Percentiles rank a stretch among this genome's conserved stretches.
phyloP scores from a whole-genome alignment of 345 rosid species.

The Populus simonii region DNA sequence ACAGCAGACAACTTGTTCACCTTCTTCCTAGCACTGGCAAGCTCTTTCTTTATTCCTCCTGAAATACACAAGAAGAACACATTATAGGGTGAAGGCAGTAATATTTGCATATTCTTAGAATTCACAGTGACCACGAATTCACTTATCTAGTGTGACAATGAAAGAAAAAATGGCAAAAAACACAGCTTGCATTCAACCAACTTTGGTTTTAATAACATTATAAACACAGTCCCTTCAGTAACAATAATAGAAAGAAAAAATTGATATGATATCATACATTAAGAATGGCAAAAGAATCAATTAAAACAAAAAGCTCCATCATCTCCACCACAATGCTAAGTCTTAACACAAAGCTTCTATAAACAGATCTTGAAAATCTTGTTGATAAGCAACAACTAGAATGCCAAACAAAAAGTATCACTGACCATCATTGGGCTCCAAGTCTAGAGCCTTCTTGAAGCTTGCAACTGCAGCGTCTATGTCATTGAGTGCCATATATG shows the following conservation, averaged over 20 bases:
- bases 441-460: slow-evolving; percentile 65
- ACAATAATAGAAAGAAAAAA: neutral
- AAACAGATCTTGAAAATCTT: neutral
- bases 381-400: neutral
- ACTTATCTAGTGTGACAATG: neutral
- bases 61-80: neutral
- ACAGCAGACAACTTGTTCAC: neutral
- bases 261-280: neutral
- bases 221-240: neutral
- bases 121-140: neutral
- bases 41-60: slow-evolving; percentile 38
- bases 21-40: slow-evolving; percentile 35
- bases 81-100: neutral
- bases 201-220: neutral
- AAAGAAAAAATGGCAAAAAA: neutral
- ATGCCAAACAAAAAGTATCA: neutral
- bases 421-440: slow-evolving; percentile 87
- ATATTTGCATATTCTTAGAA: neutral
- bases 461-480: slow-evolving; percentile 85
- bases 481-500: slow-evolving; percentile 79
- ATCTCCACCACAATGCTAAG: neutral
- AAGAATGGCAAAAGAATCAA: neutral
- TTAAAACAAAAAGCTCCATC: neutral
- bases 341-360: neutral
- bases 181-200: neutral